Evolutionary conservation across 306 rosid species (phyloP), one percentile per base, ranked within the genome.

Genomic region (Geum urbanum): DNA sequence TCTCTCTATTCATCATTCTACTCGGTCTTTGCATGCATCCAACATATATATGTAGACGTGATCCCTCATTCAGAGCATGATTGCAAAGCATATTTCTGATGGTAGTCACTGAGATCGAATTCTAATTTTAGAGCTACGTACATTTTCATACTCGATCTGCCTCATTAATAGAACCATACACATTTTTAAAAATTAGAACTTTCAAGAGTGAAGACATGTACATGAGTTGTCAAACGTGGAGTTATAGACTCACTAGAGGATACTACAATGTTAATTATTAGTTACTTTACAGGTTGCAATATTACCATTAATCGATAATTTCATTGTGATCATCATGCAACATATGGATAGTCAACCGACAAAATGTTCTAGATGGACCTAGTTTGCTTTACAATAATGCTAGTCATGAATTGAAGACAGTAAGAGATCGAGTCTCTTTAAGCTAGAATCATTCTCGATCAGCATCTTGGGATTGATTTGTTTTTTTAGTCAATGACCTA

Each of bases 371-470:
- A 37, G 67, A 60, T 41, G 72, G 76, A 69, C 56, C 68, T 48
- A 57, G 13, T 35, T 60, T 37, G 54, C n/a, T 51, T 70, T 64
- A 22, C 57, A 56, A 69, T 41, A 56, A 69, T 41, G 61, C 76
- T 16, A 20, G 74, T 58, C 65, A 16, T 60, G 46, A 60, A 60
- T 59, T 60, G 74, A 75, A 44, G 66, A 55, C 70, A 27, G 64
- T 69, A 40, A 59, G 22, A 8, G 15, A 46, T 46, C 9, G 2
- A 32, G 64, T n/a, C 63, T 57, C 75, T 81, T 40, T 66, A 73
- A 63, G 67, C n/a, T n/a, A n/a, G n/a, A n/a, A n/a, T n/a, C n/a
- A 71, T 84, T 86, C 88, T 80, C 75, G 70, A 45, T 3, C 75
- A 77, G 73, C 72, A 85, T 81, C 77, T 19, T 49, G 63, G 53